phyloP scores from a whole-genome alignment of 2,329 filamentous ascomycete genomes.

The Diplocarpon mali region DNA sequence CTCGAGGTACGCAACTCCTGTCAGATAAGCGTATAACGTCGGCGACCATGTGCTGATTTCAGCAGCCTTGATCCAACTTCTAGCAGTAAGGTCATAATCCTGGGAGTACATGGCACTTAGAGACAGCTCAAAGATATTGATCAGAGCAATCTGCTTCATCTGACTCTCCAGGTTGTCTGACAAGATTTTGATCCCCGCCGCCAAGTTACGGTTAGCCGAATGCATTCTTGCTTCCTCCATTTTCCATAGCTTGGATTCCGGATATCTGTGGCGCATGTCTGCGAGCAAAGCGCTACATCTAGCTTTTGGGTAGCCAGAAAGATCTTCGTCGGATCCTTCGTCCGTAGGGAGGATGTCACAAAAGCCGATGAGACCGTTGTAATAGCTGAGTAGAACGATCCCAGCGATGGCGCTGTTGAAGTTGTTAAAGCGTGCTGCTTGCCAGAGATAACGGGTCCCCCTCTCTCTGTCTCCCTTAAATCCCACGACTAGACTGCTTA shows the following conservation, averaged over 20 bases:
- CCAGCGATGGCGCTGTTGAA: conserved; percentile 88
- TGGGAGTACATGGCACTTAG: conserved; percentile 71
- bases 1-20: conserved; percentile 67
- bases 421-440: conserved; percentile 73
- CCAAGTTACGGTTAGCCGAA: conserved; percentile 54
- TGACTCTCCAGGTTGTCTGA: conserved; percentile 48
- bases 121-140: conserved; percentile 76
- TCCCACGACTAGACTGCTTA: conserved; percentile 48
- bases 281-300: conserved; percentile 56
- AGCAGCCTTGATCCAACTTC: conserved; percentile 62
- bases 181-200: conserved; percentile 57
- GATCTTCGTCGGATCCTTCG: conserved; percentile 41
- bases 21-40: conserved; percentile 80
- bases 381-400: conserved; percentile 71
- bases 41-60: conserved; percentile 88
- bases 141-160: conserved; percentile 79
- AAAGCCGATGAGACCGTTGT: conserved; percentile 76
- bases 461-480: conserved; percentile 80
- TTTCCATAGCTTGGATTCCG: conserved; percentile 73
- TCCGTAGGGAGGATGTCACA: conserved; percentile 73
- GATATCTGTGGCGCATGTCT: conserved; percentile 68
- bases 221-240: conserved; percentile 77
- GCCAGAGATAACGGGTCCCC: conserved; percentile 81
- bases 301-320: conserved; percentile 61
- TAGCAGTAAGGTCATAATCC: conserved; percentile 61